A percentile compares a stretch with the other conserved stretches of the same genome.
phyloP scores from a whole-genome alignment of 2,329 filamentous ascomycete species.

The Exophiala lecanii-corni region DNA sequence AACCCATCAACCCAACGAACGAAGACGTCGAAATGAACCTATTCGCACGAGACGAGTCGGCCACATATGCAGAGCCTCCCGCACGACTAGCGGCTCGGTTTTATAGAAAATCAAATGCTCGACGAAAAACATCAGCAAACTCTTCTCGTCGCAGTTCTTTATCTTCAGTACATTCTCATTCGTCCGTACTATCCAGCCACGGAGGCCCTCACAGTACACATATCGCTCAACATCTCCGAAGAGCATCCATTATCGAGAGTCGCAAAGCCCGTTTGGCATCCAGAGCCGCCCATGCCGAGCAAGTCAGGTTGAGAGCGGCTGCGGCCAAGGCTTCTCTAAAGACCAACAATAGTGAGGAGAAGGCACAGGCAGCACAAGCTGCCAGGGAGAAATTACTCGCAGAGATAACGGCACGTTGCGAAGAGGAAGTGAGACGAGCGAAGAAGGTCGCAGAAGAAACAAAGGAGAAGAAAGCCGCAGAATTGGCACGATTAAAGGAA shows the following conservation, averaged over 20 bases:
- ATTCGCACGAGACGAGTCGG: conserved; percentile 32
- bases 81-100: conserved; percentile 61
- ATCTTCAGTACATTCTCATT: conserved; percentile 57
- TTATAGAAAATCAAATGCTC: conserved; percentile 49
- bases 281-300: conserved; percentile 61
- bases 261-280: conserved; percentile 62
- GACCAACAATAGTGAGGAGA: conserved; percentile 55
- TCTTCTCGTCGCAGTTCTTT: conserved; percentile 63
- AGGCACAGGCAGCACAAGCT: conserved; percentile 58
- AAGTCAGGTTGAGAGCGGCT: conserved; percentile 59
- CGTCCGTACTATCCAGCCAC: conserved; percentile 48
- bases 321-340: conserved; percentile 57
- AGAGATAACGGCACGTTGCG: conserved; percentile 61
- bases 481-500: conserved; percentile 53
- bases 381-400: conserved; percentile 60
- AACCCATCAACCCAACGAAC: conserved; percentile 9
- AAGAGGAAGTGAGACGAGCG: conserved; percentile 60
- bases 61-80: conserved; percentile 47
- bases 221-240: conserved; percentile 61
- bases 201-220: conserved; percentile 53
- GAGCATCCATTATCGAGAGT: conserved; percentile 60
- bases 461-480: conserved; percentile 59
- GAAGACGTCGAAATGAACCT: conserved; percentile 40
- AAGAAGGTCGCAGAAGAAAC: conserved; percentile 65
- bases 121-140: conserved; percentile 56